Conservation (phyloP, 495 filamentous ascomycete genomes). For the Glonium stellatum region DNA sequence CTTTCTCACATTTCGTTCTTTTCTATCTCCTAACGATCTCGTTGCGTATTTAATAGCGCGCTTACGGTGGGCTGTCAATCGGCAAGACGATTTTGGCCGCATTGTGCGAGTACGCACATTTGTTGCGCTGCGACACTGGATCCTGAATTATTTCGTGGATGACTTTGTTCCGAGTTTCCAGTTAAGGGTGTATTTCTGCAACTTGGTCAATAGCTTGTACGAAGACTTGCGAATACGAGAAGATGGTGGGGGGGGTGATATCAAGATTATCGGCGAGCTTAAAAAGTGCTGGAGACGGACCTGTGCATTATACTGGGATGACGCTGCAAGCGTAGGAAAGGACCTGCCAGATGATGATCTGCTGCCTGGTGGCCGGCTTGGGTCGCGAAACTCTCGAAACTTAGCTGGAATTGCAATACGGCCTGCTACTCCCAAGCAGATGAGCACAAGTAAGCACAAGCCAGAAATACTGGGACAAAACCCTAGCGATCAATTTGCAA, state of each 20-base stretch:
- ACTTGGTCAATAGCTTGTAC: conserved; percentile 70
- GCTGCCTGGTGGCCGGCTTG: conserved; percentile 57
- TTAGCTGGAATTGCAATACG: conserved; percentile 40
- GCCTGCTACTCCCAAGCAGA: conserved; percentile 16
- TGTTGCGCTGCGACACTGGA: conserved; percentile 94
- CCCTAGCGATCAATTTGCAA: conserved; percentile 27
- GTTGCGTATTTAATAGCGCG: conserved; percentile 76
- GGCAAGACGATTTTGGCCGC: conserved; percentile 75
- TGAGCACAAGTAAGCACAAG: conserved; percentile 7
- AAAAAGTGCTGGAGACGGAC: conserved; percentile 97
- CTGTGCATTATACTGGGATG: conserved; percentile 83
- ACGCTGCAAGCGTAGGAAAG: conserved; percentile 34
- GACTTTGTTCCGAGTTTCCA: conserved; percentile 84
- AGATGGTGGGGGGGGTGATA: conserved; percentile 61
- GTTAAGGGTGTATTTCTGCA: conserved; percentile 73
- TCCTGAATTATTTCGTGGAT: conserved; percentile 94
- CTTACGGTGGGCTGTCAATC: conserved; percentile 77
- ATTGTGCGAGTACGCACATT: conserved; percentile 93
- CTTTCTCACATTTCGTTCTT: conserved; percentile 89
- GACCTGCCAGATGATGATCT: conserved; percentile 61
- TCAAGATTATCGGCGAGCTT: conserved; percentile 87
- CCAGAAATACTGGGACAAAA: conserved; percentile 24
- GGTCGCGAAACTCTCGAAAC: conserved; percentile 17
- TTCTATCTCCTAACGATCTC: conserved; percentile 67
- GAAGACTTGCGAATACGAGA: conserved; percentile 49